These are phyloP conservation scores for Malus hybrid DNA, from an alignment of 331 rosid species.

Conservation along the genomic window DNA sequence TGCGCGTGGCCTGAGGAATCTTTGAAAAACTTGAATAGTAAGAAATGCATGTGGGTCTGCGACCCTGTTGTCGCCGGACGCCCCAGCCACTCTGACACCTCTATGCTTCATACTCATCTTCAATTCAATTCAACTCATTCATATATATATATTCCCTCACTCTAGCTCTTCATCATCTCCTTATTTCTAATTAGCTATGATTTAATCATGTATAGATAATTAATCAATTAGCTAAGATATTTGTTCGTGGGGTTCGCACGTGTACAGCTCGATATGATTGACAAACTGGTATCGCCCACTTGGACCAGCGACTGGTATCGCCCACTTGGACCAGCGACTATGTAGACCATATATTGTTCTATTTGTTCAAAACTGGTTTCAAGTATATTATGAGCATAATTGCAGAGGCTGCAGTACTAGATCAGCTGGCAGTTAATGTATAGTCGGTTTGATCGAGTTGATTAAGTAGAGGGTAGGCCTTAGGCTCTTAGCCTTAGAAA, in stretches of 20 bases:
- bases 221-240: too few species aligned
- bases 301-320: neutral
- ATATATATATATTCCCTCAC: too few species aligned
- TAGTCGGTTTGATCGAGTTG: neutral
- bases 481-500: too few species aligned
- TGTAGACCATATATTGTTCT: neutral
- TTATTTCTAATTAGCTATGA: neutral
- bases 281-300: constrained; percentile 2
- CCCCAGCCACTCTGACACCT: constrained; percentile 35
- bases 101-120: neutral
- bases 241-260: constrained; percentile 34
- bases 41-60: constrained; percentile 35
- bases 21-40: neutral
- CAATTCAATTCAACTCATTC: neutral
- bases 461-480: too few species aligned
- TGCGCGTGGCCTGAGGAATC: neutral
- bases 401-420: neutral
- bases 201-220: too few species aligned
- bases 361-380: neutral
- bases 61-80: constrained; percentile 52
- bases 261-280: constrained; percentile 47
- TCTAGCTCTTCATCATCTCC: too few species aligned
- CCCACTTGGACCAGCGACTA: neutral
- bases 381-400: neutral
- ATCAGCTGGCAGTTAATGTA: neutral